phyloP scores from a whole-genome alignment of 768 basidiomycete genomes.

The Russula emetica region DNA sequence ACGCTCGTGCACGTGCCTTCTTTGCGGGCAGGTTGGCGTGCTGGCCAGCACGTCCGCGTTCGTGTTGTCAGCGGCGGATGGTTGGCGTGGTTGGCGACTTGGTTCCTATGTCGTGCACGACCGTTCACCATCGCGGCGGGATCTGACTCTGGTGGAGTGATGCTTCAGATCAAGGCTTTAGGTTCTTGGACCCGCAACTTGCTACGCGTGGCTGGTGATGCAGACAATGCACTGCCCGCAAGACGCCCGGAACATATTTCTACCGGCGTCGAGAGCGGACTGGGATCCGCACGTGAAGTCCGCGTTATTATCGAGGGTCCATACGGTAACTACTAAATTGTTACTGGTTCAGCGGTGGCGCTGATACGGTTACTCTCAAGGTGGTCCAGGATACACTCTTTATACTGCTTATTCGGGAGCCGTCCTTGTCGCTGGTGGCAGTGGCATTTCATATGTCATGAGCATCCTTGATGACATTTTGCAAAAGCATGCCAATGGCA shows the following conservation, averaged over 20 bases:
- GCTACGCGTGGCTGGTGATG: slow-evolving; percentile 39
- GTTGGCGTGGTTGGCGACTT: slow-evolving; percentile 33
- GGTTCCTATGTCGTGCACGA: slow-evolving; percentile 20
- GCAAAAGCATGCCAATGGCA: slow-evolving; percentile 35
- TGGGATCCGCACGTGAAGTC: slow-evolving; percentile 29
- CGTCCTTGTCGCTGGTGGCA: slow-evolving; percentile 55
- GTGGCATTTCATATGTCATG: slow-evolving; percentile 56
- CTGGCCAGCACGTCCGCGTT: slow-evolving; percentile 58
- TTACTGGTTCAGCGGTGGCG: not conserved
- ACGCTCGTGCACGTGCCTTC: slow-evolving; percentile 46
- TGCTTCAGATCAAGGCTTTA: slow-evolving; percentile 46
- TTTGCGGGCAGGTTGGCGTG: slow-evolving; percentile 51
- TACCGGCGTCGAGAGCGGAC: slow-evolving; percentile 10
- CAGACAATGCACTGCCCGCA: slow-evolving; percentile 32
- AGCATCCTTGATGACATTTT: slow-evolving; percentile 51
- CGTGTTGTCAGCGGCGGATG: slow-evolving; percentile 42
- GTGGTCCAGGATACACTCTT: slow-evolving; percentile 45
- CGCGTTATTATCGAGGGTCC: slow-evolving; percentile 52
- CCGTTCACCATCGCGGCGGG: slow-evolving; percentile 48
- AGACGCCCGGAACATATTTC: slow-evolving; percentile 21
- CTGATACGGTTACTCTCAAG: slow-evolving; percentile 30
- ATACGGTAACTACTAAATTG: slow-evolving; percentile 37
- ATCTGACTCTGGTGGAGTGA: slow-evolving; percentile 42
- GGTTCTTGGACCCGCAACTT: slow-evolving; percentile 50
- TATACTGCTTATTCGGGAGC: slow-evolving; percentile 49